phyloP scores from a whole-genome alignment of 352 stramenopile species.

The Phytophthora megakarya region DNA sequence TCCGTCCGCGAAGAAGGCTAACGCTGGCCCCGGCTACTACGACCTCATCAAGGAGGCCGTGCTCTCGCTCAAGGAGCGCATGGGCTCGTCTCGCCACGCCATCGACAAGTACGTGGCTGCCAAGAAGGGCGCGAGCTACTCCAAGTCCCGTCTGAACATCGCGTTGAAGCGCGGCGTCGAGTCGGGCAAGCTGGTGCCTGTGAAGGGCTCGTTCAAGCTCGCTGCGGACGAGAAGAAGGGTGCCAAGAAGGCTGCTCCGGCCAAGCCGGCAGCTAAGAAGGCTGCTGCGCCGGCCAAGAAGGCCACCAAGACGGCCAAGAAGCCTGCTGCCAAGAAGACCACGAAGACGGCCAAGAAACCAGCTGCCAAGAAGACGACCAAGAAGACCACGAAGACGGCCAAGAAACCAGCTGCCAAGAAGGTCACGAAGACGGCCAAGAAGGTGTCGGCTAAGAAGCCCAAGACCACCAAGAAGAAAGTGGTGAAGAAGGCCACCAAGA shows the following conservation, averaged over 20 bases:
- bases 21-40: constrained; percentile 81
- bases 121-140: constrained; percentile 84
- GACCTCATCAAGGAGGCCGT: constrained; percentile 94
- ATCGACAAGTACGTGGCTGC: constrained; percentile 94
- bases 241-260: constrained; percentile 51
- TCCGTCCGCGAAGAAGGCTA: constrained; percentile 64
- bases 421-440: constrained; percentile 34
- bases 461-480: constrained; percentile 69
- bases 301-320: constrained; percentile 31
- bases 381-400: constrained; percentile 41
- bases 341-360: constrained; percentile 41
- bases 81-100: constrained; percentile 90
- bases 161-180: constrained; percentile 92
- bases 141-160: constrained; percentile 85
- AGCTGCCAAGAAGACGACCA: constrained; percentile 35
- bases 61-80: constrained; percentile 90
- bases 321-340: constrained; percentile 38
- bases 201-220: constrained; percentile 96
- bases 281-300: constrained; percentile 23
- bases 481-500: constrained; percentile 74
- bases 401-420: constrained; percentile 41
- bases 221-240: constrained; percentile 91
- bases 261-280: constrained; percentile 49
- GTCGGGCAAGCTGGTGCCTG: constrained; percentile 87
- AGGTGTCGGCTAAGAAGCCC: constrained; percentile 57